Evolutionary conservation across 176 grass and related monocot species (phyloP).

Genomic region (Elaeis guineensis): DNA sequence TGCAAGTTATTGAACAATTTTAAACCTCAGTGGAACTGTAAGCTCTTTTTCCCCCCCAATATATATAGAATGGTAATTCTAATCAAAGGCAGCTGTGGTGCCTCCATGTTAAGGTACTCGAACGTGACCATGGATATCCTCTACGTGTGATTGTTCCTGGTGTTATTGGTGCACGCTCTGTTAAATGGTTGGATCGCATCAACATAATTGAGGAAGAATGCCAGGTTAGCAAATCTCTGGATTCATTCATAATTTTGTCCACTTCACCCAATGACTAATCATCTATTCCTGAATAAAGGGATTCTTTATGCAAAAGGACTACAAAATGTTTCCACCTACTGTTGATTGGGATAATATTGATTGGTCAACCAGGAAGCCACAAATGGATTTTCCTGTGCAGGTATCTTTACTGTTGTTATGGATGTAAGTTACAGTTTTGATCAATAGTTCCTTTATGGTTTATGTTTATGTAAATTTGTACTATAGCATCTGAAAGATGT

Average conservation of each 20-base stretch:
- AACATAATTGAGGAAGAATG: slow-evolving; percentile 70
- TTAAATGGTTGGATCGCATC: slow-evolving; percentile 84
- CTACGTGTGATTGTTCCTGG: slow-evolving; percentile 68
- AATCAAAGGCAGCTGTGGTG: not conserved
- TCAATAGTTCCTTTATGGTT: no score
- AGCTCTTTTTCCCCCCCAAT: not conserved
- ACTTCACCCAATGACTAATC: no score
- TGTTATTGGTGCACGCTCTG: slow-evolving; percentile 78
- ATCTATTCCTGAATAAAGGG: slow-evolving; percentile 34
- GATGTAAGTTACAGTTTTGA: no score
- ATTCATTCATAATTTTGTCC: no score
- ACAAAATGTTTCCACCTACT: slow-evolving; percentile 88
- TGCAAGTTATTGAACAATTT: no score
- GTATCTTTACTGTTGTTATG: slow-evolving; percentile 16
- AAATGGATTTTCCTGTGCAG: slow-evolving; percentile 96
- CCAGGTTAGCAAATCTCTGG: slow-evolving; percentile 39
- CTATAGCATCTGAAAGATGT: no score
- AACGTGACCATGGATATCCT: slow-evolving; percentile 82
- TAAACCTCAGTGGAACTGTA: not conserved
- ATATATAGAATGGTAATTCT: not conserved
- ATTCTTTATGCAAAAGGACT: slow-evolving; percentile 87
- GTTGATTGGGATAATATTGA: slow-evolving; percentile 89
- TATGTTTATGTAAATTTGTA: no score
- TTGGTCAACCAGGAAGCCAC: slow-evolving; percentile 70
- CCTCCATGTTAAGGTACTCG: slow-evolving; percentile 41